A percentile compares a stretch with the other conserved stretches of the same genome.
These are phyloP conservation scores for Globisporangium polare DNA, from an alignment of 352 stramenopile genomes.

Conservation along the genomic window DNA sequence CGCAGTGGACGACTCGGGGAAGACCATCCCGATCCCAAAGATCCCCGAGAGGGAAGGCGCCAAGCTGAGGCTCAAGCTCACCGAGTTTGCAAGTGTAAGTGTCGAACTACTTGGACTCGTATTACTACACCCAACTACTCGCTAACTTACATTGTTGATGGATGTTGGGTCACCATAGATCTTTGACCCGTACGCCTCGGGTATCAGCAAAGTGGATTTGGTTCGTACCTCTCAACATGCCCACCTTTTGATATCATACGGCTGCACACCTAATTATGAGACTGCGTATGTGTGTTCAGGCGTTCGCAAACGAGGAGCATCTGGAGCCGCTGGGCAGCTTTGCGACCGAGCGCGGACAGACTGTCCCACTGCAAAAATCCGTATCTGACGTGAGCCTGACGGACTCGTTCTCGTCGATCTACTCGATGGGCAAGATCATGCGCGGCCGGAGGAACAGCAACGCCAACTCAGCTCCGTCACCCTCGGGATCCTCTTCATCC, in stretches of 20 bases:
- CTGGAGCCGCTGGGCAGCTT: slow-evolving; percentile 78
- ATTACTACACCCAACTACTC: no score
- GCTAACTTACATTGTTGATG: no score
- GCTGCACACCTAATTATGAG: no score
- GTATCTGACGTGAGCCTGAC: slow-evolving; percentile 49
- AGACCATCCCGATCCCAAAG: slow-evolving; percentile 59
- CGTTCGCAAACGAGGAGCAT: slow-evolving; percentile 77
- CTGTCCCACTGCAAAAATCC: slow-evolving; percentile 54
- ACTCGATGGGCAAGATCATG: slow-evolving; percentile 71
- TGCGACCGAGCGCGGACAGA: slow-evolving; percentile 61
- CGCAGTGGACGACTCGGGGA: slow-evolving; percentile 63
- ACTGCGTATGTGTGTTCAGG: slow-evolving; percentile 21
- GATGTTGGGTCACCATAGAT: slow-evolving; percentile 35
- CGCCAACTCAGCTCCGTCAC: slow-evolving; percentile 29
- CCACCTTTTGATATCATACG: no score
- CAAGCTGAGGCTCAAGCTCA: slow-evolving; percentile 61
- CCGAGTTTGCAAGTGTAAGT: slow-evolving; percentile 54
- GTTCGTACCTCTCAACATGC: no score
- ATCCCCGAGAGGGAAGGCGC: slow-evolving; percentile 63
- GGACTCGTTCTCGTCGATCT: slow-evolving; percentile 50
- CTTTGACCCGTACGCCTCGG: slow-evolving; percentile 72
- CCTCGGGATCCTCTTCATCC: slow-evolving; percentile 24
- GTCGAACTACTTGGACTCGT: no score
- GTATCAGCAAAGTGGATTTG: slow-evolving; percentile 66
- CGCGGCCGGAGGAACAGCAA: slow-evolving; percentile 48